These are phyloP conservation scores for Macrophomina phaseolina DNA, from an alignment of 2,329 filamentous ascomycete genomes.

Conservation along the genomic window DNA sequence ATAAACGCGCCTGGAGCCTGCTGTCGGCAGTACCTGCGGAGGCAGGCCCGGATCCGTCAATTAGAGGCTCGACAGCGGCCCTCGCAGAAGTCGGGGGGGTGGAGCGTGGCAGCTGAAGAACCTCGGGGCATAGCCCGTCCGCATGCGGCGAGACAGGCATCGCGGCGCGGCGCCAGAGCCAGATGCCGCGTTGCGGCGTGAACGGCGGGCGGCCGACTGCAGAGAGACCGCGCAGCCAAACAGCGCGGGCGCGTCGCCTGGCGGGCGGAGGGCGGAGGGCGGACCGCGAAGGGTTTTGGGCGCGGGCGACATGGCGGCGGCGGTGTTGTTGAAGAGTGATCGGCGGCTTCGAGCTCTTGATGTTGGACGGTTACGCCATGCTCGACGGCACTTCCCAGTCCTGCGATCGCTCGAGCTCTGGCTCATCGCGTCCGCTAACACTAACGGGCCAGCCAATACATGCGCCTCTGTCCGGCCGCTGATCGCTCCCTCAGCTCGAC, in stretches of 20 bases:
- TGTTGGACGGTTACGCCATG: conserved; percentile 19
- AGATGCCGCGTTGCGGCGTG: neutral
- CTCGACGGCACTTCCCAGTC: conserved; percentile 24
- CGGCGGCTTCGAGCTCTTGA: conserved; percentile 1
- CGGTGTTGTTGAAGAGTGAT: conserved; percentile 3
- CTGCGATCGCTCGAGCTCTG: conserved; percentile 17
- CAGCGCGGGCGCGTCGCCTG: neutral
- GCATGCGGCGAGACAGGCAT: conserved; percentile 13
- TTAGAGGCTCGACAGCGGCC: neutral
- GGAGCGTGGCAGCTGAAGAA: neutral
- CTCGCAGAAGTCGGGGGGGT: neutral
- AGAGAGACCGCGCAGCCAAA: neutral
- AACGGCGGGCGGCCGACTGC: neutral
- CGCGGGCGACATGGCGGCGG: neutral
- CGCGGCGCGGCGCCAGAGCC: neutral
- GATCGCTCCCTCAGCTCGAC: conserved; percentile 17
- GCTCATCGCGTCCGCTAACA: conserved; percentile 18
- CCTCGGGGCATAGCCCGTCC: conserved; percentile 1
- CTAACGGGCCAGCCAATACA: conserved; percentile 19
- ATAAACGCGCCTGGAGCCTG: neutral
- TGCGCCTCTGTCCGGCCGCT: conserved; percentile 19
- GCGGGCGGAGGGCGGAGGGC: no score
- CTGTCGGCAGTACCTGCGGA: neutral
- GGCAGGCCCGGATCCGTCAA: neutral
- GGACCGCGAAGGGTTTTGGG: no score